Percentiles rank a stretch among this genome's conserved stretches.
phyloP scores from a whole-genome alignment of 768 basidiomycete species.

The Mrakia blollopis region DNA sequence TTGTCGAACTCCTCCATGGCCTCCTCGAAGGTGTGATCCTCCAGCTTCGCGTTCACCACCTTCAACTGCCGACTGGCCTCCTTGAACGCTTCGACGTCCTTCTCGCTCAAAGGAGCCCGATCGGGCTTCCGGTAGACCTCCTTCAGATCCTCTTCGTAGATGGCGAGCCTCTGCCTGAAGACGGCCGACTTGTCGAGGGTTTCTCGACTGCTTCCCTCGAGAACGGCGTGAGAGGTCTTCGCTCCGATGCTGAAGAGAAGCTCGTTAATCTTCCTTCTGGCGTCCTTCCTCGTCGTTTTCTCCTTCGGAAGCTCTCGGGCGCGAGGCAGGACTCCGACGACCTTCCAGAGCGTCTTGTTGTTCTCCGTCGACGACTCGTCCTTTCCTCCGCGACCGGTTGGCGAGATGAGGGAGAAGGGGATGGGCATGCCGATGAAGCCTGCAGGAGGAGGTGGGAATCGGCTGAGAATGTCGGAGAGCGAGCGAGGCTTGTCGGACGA shows the following conservation, averaged over 20 bases:
- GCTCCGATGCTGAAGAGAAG: slow-evolving; percentile 37
- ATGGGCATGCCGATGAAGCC: background rate
- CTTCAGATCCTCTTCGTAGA: background rate
- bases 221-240: slow-evolving; percentile 31
- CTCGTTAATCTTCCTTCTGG: slow-evolving; percentile 35
- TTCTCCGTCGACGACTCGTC: slow-evolving; percentile 8
- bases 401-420: background rate
- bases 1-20: background rate
- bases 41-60: too few relatives aligned
- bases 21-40: background rate
- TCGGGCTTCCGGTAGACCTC: too few relatives aligned
- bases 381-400: background rate
- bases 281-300: slow-evolving; percentile 32
- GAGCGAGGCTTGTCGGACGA: background rate
- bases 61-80: too few relatives aligned
- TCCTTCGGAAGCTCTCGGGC: slow-evolving; percentile 20
- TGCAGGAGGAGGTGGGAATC: background rate
- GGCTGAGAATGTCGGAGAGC: background rate
- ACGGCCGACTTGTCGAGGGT: background rate
- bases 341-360: slow-evolving; percentile 33
- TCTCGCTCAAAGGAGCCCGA: background rate
- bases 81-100: slow-evolving; percentile 13
- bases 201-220: slow-evolving; percentile 29
- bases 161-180: slow-evolving; percentile 13
- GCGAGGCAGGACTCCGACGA: slow-evolving; percentile 33